A percentile compares a stretch with the other conserved stretches of the same genome.
phyloP scores from a whole-genome alignment of 495 filamentous ascomycete species.

The Letharia columbiana region DNA sequence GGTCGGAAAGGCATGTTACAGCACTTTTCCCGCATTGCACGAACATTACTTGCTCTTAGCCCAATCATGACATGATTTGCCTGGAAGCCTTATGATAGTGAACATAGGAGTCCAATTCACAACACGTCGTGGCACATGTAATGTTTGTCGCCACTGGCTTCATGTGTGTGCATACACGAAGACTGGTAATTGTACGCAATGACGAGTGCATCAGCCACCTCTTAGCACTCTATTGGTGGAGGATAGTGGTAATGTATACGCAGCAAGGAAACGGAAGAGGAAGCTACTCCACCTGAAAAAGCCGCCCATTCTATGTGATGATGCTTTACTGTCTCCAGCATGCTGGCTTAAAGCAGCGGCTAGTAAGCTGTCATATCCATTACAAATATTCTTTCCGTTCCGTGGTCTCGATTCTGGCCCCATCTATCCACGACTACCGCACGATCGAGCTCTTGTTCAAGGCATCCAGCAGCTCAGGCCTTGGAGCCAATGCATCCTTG shows the following conservation, averaged over 20 bases:
- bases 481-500: slow-evolving; percentile 58
- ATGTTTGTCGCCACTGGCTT: background rate
- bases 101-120: background rate
- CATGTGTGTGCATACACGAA: background rate
- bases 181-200: background rate
- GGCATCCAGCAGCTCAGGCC: slow-evolving; percentile 84
- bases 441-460: slow-evolving; percentile 72
- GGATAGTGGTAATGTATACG: background rate
- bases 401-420: slow-evolving; percentile 6
- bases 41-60: background rate
- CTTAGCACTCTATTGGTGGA: background rate
- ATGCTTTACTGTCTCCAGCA: slow-evolving; percentile 1
- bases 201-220: background rate
- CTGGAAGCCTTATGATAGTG: background rate
- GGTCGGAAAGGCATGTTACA: background rate
- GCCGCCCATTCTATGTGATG: slow-evolving; percentile 11
- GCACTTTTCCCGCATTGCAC: background rate
- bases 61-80: background rate
- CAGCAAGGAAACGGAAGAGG: slow-evolving; percentile 4
- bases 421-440: slow-evolving; percentile 31
- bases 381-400: background rate
- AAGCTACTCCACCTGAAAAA: slow-evolving; percentile 13
- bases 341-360: background rate
- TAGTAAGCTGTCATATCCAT: background rate
- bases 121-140: background rate